Base-by-base conservation (phyloP, 805 yeast species). In the Peterozyma toletana region DNA sequence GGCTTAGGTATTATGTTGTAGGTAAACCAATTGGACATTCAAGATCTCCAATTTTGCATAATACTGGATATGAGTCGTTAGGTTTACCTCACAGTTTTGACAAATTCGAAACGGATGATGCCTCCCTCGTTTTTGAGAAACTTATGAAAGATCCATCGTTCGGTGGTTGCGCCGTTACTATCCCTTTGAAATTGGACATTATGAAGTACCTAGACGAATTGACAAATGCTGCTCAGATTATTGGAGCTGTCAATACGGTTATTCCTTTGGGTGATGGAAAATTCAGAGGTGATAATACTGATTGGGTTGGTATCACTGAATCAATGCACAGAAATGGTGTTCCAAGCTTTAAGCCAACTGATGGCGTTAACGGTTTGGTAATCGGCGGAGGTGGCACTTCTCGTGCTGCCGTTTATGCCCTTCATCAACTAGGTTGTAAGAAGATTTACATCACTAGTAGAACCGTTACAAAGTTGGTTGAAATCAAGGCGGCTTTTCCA, bases 341-440 rank as follows among this genome's bases (percentile, higher is more conserved):
- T 36, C 77, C 81, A 35, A 63, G 64, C 35, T 55, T 58, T 45
- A 60, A 58, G 17, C 56, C 53, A 46, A 54, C 56, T 30, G 45
- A 51, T 13, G 52, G 49, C 3, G 67, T 71, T 11, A 66, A 73
- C 45, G 97, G 96, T 30, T 66, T 90, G 47, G 84, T 93, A 38
- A 70, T 93, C 50, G 99, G 99, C 41, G 96, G 96, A 16, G 99
- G 99, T 36, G 99, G 99, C 37, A 90, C 99, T 21, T 82, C 96
- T 1, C 76, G 96, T 56, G 96, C 99, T 36, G 98, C 97, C 0
- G 78, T 86, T 13, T 89, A 77, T 60, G 97, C 99, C 1, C 71
- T 93, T 51, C 76, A 79, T 57, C 57, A 77, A 48, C 66, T 91
- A 68, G 96, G 96, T 2, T 87, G 95, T 61, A 53, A 66, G 17